phyloP scores from a whole-genome alignment of 129 eudicot species.

The Glebionis coronaria region DNA sequence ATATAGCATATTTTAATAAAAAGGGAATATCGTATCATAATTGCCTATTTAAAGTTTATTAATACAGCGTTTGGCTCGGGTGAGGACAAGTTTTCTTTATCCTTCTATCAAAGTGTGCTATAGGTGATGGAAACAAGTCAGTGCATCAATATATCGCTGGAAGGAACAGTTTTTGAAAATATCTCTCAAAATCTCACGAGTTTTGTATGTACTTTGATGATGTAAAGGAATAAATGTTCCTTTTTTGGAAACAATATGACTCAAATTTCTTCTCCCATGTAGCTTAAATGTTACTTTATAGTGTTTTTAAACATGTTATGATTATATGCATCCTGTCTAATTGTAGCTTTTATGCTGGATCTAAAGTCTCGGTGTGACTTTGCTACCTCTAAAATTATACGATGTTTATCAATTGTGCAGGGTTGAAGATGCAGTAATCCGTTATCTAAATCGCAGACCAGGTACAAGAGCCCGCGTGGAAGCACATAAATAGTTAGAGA shows the following conservation, averaged over 20 bases:
- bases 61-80: too few relatives aligned
- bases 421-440: conserved; percentile 98
- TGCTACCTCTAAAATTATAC: neutral
- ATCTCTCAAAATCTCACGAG: too few relatives aligned
- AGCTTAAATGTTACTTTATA: neutral
- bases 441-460: conserved; percentile 74
- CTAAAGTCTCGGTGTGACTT: neutral
- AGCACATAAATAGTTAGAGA: conserved; percentile 42
- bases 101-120: too few relatives aligned
- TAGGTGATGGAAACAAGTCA: too few relatives aligned
- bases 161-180: too few relatives aligned
- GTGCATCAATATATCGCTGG: too few relatives aligned
- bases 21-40: neutral
- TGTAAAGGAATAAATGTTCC: too few relatives aligned
- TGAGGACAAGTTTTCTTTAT: neutral
- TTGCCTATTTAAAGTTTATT: neutral
- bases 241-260: neutral
- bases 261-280: neutral
- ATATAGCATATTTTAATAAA: neutral
- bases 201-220: too few relatives aligned
- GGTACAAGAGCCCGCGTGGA: conserved; percentile 41
- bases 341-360: neutral
- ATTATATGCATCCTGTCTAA: neutral
- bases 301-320: neutral
- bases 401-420: conserved; percentile 34